Percentiles rank a stretch among this genome's conserved stretches.
phyloP scores from a whole-genome alignment of 768 basidiomycete genomes.

The Erythrobasidium yunnanense region DNA sequence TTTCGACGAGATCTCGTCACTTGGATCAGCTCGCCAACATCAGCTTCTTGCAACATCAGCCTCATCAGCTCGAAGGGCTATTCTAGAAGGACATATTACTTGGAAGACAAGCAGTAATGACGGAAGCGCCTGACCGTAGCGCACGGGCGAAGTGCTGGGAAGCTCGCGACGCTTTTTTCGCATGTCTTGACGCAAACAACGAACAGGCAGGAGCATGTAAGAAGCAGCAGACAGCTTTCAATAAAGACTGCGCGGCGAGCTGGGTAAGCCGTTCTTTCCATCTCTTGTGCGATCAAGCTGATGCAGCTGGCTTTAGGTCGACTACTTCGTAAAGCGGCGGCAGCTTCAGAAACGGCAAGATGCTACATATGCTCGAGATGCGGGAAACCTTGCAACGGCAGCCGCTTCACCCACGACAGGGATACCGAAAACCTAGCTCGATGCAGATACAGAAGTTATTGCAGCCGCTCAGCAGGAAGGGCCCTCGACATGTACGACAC shows the following conservation, averaged over 20 bases:
- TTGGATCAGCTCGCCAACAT: too few relatives aligned
- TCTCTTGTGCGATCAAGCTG: neutral
- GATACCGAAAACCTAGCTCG: neutral
- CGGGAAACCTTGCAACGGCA: slow-evolving; percentile 2
- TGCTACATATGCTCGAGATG: slow-evolving; percentile 13
- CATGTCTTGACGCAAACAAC: neutral
- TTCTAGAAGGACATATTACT: too few relatives aligned
- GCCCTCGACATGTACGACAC: too few relatives aligned
- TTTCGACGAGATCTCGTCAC: too few relatives aligned
- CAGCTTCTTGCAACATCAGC: too few relatives aligned
- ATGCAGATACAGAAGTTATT: too few relatives aligned
- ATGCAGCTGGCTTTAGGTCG: neutral
- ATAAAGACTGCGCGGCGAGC: slow-evolving; percentile 25
- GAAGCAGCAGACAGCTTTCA: neutral
- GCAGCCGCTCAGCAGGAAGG: too few relatives aligned
- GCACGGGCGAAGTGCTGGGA: slow-evolving; percentile 13
- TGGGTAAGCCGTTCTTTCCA: slow-evolving; percentile 1
- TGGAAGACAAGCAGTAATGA: neutral
- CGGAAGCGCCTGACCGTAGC: slow-evolving; percentile 1
- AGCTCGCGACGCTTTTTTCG: slow-evolving; percentile 6
- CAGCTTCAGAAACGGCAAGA: slow-evolving; percentile 16
- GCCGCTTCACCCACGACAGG: neutral
- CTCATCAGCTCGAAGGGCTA: too few relatives aligned
- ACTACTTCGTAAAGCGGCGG: slow-evolving; percentile 25
- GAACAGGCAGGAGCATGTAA: neutral